Conservation (phyloP, 768 basidiomycete species). For the Amanita molliuscula region DNA sequence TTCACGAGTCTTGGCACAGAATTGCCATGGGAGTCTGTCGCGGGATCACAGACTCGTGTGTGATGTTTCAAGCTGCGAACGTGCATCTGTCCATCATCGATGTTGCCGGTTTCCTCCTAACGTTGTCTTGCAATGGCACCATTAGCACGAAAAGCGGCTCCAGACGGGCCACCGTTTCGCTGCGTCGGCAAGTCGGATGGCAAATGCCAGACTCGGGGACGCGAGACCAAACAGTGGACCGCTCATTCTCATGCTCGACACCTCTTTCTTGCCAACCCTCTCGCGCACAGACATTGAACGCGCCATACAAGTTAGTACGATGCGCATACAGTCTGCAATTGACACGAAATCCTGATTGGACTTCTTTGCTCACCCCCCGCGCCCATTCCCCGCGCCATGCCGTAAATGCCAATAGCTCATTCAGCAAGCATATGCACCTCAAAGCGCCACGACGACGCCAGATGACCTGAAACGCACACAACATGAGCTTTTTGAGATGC, state of each 20-base stretch:
- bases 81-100: too few relatives aligned
- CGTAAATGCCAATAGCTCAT: conserved; percentile 39
- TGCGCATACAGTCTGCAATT: conserved; percentile 11
- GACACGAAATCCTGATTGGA: conserved; percentile 3
- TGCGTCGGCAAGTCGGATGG: too few relatives aligned
- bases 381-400: conserved; percentile 7
- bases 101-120: too few relatives aligned
- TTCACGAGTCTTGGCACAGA: too few relatives aligned
- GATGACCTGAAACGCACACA: conserved; percentile 57
- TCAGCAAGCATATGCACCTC: conserved; percentile 52
- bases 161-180: too few relatives aligned
- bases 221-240: neutral
- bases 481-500: conserved; percentile 66
- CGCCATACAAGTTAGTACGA: conserved; percentile 45
- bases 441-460: conserved; percentile 33
- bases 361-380: conserved; percentile 6
- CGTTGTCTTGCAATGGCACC: too few relatives aligned
- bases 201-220: neutral
- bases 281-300: conserved; percentile 42
- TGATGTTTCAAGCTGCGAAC: too few relatives aligned
- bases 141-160: too few relatives aligned
- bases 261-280: conserved; percentile 42
- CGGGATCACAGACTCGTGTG: too few relatives aligned
- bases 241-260: conserved; percentile 15
- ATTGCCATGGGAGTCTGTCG: too few relatives aligned